These are phyloP conservation scores for Cutaneotrichosporon sp. DNA, from an alignment of 1,284 basidiomycete species.

Conservation along the genomic window DNA sequence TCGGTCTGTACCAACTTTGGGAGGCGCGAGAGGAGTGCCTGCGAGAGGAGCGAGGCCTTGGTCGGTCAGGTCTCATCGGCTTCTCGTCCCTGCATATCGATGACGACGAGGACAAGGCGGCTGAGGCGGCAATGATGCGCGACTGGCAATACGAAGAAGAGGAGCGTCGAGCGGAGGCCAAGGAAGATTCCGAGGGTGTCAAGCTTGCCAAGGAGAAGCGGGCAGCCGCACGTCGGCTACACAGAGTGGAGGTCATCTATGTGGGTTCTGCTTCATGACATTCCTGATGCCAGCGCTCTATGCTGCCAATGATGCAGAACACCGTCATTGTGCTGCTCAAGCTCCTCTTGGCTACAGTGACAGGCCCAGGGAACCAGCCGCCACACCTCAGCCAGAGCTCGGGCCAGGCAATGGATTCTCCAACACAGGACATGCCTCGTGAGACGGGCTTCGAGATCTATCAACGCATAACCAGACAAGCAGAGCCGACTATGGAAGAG, in stretches of 20 bases:
- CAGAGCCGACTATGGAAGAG: constrained; percentile 83
- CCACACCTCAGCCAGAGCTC: constrained; percentile 48
- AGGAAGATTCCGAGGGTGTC: constrained; percentile 55
- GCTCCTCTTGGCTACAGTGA: constrained; percentile 79
- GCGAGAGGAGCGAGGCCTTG: constrained; percentile 85
- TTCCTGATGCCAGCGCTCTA: constrained; percentile 51
- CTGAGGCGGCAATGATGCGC: constrained; percentile 56
- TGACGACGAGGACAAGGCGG: constrained; percentile 44
- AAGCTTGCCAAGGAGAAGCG: constrained; percentile 63
- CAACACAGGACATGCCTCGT: constrained; percentile 56
- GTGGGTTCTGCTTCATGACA: constrained; percentile 53
- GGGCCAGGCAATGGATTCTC: constrained; percentile 47
- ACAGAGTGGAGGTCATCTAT: constrained; percentile 84
- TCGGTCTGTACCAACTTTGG: constrained; percentile 91
- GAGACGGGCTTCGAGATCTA: constrained; percentile 33
- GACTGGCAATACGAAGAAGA: constrained; percentile 60
- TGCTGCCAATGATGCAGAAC: constrained; percentile 73
- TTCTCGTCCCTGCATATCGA: constrained; percentile 50
- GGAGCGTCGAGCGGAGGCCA: constrained; percentile 52
- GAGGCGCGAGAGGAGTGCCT: constrained; percentile 90
- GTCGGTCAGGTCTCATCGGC: constrained; percentile 52
- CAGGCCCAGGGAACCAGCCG: constrained; percentile 58
- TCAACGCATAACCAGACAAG: constrained; percentile 44
- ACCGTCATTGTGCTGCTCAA: constrained; percentile 88
- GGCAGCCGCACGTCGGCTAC: constrained; percentile 74